Conservation (phyloP, 176 grass and related monocot genomes). For the Aegilops umbellulata region DNA sequence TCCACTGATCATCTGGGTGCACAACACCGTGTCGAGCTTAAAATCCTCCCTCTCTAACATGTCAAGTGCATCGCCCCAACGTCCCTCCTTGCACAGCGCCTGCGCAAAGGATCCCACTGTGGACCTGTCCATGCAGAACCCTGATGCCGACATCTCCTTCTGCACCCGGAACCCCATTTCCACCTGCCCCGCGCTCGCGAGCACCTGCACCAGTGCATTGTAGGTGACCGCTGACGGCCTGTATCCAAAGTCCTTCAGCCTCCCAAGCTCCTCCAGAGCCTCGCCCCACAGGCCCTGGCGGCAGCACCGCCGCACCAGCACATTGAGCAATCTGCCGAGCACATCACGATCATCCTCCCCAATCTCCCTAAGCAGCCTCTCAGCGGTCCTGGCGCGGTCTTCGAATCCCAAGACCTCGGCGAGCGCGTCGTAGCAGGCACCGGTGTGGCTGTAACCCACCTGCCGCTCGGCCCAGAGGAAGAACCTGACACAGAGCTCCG, state of each 20-base stretch:
- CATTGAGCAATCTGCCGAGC: conserved; percentile 91
- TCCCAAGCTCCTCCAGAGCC: conserved; percentile 80
- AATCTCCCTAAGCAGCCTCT: conserved; percentile 77
- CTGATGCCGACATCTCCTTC: conserved; percentile 75
- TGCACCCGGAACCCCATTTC: conserved; percentile 76
- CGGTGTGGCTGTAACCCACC: conserved; percentile 80
- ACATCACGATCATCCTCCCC: conserved; percentile 72
- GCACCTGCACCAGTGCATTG: conserved; percentile 76
- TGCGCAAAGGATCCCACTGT: conserved; percentile 65
- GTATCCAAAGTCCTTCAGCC: conserved; percentile 76
- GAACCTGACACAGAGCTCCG: conserved; percentile 78
- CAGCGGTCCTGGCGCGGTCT: conserved; percentile 38
- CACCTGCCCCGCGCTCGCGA: conserved; percentile 50
- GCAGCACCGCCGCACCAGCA: conserved; percentile 71
- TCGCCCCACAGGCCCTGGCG: conserved; percentile 50
- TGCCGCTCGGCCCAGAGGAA: conserved; percentile 89
- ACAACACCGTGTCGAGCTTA: conserved; percentile 79
- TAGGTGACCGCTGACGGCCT: conserved; percentile 70
- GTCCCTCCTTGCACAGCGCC: conserved; percentile 62
- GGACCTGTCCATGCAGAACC: conserved; percentile 72
- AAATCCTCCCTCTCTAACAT: conserved; percentile 85
- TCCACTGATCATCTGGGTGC: conserved; percentile 91
- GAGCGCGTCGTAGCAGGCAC: conserved; percentile 56
- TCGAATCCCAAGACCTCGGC: conserved; percentile 66
- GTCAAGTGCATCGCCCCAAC: conserved; percentile 67